Evolutionary conservation across 1,284 basidiomycete species (phyloP), one percentile per base, ranked within the genome.

Genomic region (Papiliotrema nemorosa): DNA sequence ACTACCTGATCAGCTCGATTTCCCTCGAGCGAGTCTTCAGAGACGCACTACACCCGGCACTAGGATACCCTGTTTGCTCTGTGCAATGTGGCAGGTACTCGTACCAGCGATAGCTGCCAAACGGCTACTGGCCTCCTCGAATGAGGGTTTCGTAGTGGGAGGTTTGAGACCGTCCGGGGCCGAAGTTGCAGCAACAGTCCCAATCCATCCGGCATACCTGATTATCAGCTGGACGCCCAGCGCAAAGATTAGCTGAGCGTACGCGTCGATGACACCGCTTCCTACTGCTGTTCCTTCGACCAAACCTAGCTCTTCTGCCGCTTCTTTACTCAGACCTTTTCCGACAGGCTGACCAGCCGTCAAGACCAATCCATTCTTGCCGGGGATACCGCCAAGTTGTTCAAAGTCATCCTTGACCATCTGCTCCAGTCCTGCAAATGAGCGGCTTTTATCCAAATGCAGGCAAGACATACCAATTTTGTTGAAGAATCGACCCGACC

Each of bases 191-290:
- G 89, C 94, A 34, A 97, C 84, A 0, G 94, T 97, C 18, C 96
- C 94, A 62, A 98, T 80, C 94, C 94, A 98, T n/a, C 94, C 94
- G 2, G 94, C 91, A 73, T 97, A 97, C 6, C 87, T 90, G 57
- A 5, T 16, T 20, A 29, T 54, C 38, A 48, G 43, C 44, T 16
- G 13, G 7, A 12, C 3, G 2, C 24, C 14, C 2, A 33, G 10
- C 7, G 21, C 14, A 29, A 35, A 47, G 21, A 26, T 25, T n/a
- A n/a, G n/a, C n/a, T 42, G 1, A 2, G 76, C 84, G 69, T 66
- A 92, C 81, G 93, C 94, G 64, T 98, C 94, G 64, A 98, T 97
- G 41, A 98, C 82, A 21, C 84, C 93, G 59, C 90, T 93, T 5
- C 93, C 93, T 18, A 97, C 91, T 0, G 92, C 84, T 0, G 89